Percentiles rank a stretch among this genome's conserved stretches.
Conservation (phyloP, 2,329 filamentous ascomycete species). For the Lasiodiplodia theobromae region DNA sequence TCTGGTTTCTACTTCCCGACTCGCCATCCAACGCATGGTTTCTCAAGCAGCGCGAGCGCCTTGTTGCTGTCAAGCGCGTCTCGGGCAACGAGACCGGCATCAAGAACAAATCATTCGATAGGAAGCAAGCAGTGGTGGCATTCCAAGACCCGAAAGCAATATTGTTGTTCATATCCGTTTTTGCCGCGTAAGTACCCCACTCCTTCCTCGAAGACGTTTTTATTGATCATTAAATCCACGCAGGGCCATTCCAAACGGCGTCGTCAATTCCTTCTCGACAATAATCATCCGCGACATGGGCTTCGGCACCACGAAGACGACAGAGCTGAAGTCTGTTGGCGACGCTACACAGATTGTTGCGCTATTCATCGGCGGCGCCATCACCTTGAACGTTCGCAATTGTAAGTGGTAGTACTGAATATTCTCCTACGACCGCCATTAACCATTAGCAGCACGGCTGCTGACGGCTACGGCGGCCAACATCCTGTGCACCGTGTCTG, state of each 20-base stretch:
- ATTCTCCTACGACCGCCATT: not conserved
- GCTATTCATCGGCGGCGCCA: conserved; percentile 45
- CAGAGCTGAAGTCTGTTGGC: conserved; percentile 46
- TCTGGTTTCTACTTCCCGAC: conserved; percentile 44
- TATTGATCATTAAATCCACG: not conserved
- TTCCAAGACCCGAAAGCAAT: conserved; percentile 43
- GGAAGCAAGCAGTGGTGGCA: conserved; percentile 38
- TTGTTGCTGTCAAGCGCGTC: conserved; percentile 43
- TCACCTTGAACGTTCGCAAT: conserved; percentile 47
- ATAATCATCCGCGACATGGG: conserved; percentile 47
- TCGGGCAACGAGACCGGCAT: conserved; percentile 45
- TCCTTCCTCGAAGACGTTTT: not conserved
- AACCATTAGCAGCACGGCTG: conserved; percentile 1
- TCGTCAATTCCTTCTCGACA: conserved; percentile 48
- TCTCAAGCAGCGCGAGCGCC: conserved; percentile 39
- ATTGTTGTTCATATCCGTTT: not conserved
- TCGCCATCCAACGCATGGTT: conserved; percentile 43
- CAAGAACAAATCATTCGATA: conserved; percentile 45
- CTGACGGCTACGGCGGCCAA: conserved; percentile 42
- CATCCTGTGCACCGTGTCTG: conserved; percentile 45
- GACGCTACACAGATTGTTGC: conserved; percentile 49
- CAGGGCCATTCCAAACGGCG: conserved; percentile 43
- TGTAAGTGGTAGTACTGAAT: conserved; percentile 13
- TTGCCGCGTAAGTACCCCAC: not conserved
- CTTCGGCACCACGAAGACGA: conserved; percentile 45